Evolutionary conservation across 805 yeast genomes (phyloP).

Genomic region (Zygoascus bituminiphila): DNA sequence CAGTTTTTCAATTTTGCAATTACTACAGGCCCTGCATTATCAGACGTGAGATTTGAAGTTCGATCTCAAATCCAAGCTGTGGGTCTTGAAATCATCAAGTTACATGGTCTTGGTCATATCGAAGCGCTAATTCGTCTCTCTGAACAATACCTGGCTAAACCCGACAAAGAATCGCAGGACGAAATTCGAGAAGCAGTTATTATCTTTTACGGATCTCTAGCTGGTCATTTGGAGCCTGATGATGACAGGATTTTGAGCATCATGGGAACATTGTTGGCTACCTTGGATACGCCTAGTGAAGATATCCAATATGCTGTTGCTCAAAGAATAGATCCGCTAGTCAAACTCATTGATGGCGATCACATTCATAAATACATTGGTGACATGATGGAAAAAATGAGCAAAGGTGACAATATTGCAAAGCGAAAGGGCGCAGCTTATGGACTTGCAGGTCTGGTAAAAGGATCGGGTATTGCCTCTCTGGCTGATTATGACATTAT

Average conservation of each 20-base stretch:
- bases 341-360: conserved; percentile 37
- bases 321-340: conserved; percentile 78
- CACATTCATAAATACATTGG: conserved; percentile 50
- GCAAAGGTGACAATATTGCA: conserved; percentile 39
- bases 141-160: conserved; percentile 42
- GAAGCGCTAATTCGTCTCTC: conserved; percentile 75
- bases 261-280: conserved; percentile 58
- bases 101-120: conserved; percentile 55
- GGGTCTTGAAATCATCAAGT: conserved; percentile 64
- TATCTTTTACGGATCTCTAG: conserved; percentile 83
- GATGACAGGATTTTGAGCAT: conserved; percentile 61
- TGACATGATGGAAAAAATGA: conserved; percentile 49
- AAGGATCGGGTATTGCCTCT: conserved; percentile 80
- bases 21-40: conserved; percentile 37
- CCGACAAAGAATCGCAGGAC: conserved; percentile 45
- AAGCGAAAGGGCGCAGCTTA: conserved; percentile 91
- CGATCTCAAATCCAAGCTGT: conserved; percentile 82
- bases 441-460: conserved; percentile 89
- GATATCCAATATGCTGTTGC: conserved; percentile 84
- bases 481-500: conserved; percentile 70
- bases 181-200: conserved; percentile 62
- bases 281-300: conserved; percentile 82
- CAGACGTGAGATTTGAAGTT: conserved; percentile 65
- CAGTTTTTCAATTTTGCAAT: conserved; percentile 56
- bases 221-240: conserved; percentile 62